phyloP scores from a whole-genome alignment of 768 basidiomycete species.

The Pleurotus tuoliensis region DNA sequence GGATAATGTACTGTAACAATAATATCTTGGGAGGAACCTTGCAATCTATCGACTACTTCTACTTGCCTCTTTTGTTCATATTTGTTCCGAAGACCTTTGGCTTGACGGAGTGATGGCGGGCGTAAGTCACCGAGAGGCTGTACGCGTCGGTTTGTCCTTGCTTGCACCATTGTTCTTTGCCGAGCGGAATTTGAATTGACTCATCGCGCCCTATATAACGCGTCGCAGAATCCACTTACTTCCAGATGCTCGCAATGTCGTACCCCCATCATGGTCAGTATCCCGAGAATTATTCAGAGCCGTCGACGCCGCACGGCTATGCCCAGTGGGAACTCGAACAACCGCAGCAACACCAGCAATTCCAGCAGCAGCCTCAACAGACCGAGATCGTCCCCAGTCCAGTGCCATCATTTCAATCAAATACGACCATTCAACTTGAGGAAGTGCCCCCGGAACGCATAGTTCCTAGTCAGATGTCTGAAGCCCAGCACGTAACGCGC shows the following conservation, averaged over 20 bases:
- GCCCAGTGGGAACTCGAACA: slow-evolving; percentile 25
- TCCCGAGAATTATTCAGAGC: slow-evolving; percentile 43
- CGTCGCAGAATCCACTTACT: background rate
- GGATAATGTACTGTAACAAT: background rate
- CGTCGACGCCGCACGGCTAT: slow-evolving; percentile 43
- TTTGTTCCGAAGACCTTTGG: background rate
- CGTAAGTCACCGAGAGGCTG: background rate
- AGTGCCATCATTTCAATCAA: slow-evolving; percentile 19
- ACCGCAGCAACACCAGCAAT: slow-evolving; percentile 32
- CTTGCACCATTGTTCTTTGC: background rate
- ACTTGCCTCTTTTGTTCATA: background rate
- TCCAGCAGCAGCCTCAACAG: slow-evolving; percentile 31
- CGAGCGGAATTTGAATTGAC: slow-evolving; percentile 8
- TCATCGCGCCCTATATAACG: slow-evolving; percentile 8
- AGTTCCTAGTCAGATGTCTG: slow-evolving; percentile 24
- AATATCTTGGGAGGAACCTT: background rate
- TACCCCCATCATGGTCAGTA: slow-evolving; percentile 42
- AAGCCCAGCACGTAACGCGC: slow-evolving; percentile 7
- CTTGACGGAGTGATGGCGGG: background rate
- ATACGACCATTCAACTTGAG: slow-evolving; percentile 26
- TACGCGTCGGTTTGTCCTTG: background rate
- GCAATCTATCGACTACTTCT: background rate
- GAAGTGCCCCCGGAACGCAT: slow-evolving; percentile 20
- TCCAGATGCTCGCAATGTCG: slow-evolving; percentile 32
- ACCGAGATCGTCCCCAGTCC: slow-evolving; percentile 18